Conservation (phyloP, 2,329 filamentous ascomycete genomes). For the Trichoderma pleuroti region DNA sequence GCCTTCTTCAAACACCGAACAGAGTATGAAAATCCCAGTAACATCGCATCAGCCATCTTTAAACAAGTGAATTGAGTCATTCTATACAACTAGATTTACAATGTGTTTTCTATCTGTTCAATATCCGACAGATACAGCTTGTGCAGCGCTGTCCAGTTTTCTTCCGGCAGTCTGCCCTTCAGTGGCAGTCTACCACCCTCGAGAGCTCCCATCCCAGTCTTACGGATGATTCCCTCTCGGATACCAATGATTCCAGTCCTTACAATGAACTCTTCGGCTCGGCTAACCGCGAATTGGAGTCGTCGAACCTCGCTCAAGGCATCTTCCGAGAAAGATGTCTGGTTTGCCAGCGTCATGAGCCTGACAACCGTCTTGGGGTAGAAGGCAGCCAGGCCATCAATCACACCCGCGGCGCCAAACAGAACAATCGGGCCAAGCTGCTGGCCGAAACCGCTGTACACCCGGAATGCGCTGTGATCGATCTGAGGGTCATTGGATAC, state of each 20-base stretch:
- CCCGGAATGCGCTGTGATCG: conserved; percentile 55
- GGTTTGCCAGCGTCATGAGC: conserved; percentile 44
- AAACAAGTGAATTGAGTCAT: neutral
- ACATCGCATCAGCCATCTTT: neutral
- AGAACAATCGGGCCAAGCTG: conserved; percentile 59
- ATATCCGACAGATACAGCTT: conserved; percentile 10
- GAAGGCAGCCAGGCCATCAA: conserved; percentile 60
- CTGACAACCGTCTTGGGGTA: conserved; percentile 59
- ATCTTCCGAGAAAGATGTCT: conserved; percentile 25
- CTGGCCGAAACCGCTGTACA: conserved; percentile 63
- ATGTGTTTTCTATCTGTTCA: conserved; percentile 5
- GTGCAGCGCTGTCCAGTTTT: conserved; percentile 33
- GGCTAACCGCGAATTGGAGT: conserved; percentile 59
- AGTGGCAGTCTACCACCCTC: conserved; percentile 60
- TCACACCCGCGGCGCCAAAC: conserved; percentile 57
- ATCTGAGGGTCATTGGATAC: conserved; percentile 58
- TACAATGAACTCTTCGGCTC: conserved; percentile 59
- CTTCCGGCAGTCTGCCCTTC: conserved; percentile 54
- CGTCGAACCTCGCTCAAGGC: conserved; percentile 30
- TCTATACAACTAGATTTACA: neutral
- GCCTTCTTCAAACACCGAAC: neutral
- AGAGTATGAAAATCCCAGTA: neutral
- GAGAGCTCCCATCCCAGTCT: conserved; percentile 56
- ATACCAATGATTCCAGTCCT: conserved; percentile 60
- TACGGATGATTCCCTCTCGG: conserved; percentile 58